These are phyloP conservation scores for Adansonia rubrostipa DNA, from an alignment of 441 rosid species.

Conservation along the genomic window DNA sequence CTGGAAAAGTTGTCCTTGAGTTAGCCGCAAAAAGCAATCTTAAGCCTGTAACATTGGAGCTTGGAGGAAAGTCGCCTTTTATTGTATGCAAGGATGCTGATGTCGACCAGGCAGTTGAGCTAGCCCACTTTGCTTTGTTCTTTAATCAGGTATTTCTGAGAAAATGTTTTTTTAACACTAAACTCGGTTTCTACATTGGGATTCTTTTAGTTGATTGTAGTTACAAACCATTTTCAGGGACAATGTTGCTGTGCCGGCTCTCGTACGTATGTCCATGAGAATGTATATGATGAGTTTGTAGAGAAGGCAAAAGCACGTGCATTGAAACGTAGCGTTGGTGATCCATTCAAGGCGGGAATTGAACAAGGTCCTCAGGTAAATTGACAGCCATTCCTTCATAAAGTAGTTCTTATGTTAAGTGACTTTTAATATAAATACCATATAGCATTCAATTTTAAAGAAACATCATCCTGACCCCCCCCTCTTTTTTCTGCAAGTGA, in stretches of 20 bases:
- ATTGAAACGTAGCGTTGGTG: conserved; percentile 56
- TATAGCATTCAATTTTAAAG: too few relatives aligned
- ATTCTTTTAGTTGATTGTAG: neutral
- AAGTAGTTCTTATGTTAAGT: neutral
- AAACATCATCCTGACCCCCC: too few relatives aligned
- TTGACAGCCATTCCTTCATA: neutral
- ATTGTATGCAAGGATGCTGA: conserved; percentile 82
- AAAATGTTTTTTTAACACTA: neutral
- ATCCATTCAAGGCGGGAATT: conserved; percentile 64
- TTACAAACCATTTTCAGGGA: conserved; percentile 45
- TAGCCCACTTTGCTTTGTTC: conserved; percentile 69
- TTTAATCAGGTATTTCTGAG: conserved; percentile 63
- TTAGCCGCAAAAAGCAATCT: conserved; percentile 72
- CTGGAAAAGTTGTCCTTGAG: conserved; percentile 59
- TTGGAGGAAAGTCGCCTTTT: conserved; percentile 87
- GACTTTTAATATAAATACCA: neutral
- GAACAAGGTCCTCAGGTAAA: conserved; percentile 79
- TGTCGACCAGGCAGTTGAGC: conserved; percentile 65
- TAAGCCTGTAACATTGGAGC: conserved; percentile 73
- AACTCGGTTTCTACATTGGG: neutral
- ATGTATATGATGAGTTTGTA: conserved; percentile 67
- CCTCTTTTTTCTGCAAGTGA: too few relatives aligned
- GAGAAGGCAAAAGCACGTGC: conserved; percentile 76
- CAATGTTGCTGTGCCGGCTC: conserved; percentile 76
- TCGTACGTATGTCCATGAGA: conserved; percentile 70